Evolutionary conservation across 768 basidiomycete genomes (phyloP), one percentile per base, ranked within the genome.

Genomic region (Neoboletus brunneissimus): DNA sequence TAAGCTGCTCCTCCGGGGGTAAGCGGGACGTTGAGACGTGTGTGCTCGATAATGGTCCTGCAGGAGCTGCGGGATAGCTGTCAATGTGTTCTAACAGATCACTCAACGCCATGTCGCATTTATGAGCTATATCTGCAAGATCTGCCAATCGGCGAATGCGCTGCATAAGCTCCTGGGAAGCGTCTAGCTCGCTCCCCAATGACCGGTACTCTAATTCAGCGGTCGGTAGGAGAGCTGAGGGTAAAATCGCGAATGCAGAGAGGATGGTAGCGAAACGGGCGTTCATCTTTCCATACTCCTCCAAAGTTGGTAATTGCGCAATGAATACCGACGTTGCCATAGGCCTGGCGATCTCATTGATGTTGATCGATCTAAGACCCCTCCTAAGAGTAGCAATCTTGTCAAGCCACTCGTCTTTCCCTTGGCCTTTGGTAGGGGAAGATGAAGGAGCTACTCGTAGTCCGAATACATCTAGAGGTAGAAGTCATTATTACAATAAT

Each of bases 11-110:
- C 55, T 88, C 84, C 0, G 91, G 85, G 9, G 82, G 72, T 5
- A 78, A 61, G 23, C 73, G 67, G 8, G 67, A 58, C 13, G 75
- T 69, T 34, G 76, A 75, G 55, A 72, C 57, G 59, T 83, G 83
- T 16, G 76, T 71, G 23, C 84, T 84, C 5, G 82, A 76, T 32
- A 86, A 67, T 3, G 79, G 71, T 5, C 79, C 77, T 27, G 75
- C 67, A 5, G 86, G 86, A 32, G 76, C 68, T 3, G 82, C 79
- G 10, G 92, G 91, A 65, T 85, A 93, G 63, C 88, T 91, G 67
- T 95, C 92, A 52, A 93, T 78, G 64, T 93, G 89, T 64, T 93
- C 89, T 45, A 95, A 75, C 5, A 94, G 76, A 68, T 94, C 90
- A 63, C 92, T 94, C 43, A 94, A 76, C 22, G 85, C 82, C n/a